Evolutionary conservation across 108 stramenopile species (phyloP).

Genomic region (Cylindrotheca closterium): DNA sequence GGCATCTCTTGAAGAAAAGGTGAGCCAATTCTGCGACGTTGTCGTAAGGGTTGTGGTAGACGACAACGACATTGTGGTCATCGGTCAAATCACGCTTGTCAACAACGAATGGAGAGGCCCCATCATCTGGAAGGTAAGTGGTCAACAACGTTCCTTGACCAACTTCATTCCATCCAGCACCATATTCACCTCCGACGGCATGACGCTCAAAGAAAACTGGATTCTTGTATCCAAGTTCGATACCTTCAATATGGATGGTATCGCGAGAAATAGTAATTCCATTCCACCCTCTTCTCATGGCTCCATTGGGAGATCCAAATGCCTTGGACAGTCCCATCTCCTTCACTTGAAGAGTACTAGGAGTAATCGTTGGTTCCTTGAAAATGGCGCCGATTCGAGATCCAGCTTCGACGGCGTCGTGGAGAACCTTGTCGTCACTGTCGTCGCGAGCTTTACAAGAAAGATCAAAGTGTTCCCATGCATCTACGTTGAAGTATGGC

Average conservation of each 20-base stretch:
- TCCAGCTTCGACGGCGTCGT: constrained; percentile 92
- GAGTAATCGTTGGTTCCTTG: constrained; percentile 98
- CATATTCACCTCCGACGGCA: constrained; percentile 97
- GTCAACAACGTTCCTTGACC: constrained; percentile 91
- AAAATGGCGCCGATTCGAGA: constrained; percentile 91
- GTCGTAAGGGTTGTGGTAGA: constrained; percentile 97
- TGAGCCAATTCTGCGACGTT: constrained; percentile 92
- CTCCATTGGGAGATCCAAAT: constrained; percentile 93
- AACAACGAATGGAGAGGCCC: constrained; percentile 81
- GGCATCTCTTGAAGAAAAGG: constrained; percentile 90
- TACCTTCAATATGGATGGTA: constrained; percentile 98
- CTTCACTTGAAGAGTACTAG: constrained; percentile 83
- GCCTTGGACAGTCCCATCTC: constrained; percentile 90
- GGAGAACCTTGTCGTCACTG: constrained; percentile 87
- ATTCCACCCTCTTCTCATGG: constrained; percentile 97
- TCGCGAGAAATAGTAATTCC: constrained; percentile 95
- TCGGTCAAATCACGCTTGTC: constrained; percentile 94
- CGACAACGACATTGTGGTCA: constrained; percentile 91
- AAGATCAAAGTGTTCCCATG: constrained; percentile 90
- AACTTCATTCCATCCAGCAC: constrained; percentile 91
- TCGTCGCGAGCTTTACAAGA: constrained; percentile 90
- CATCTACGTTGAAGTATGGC: constrained; percentile 86
- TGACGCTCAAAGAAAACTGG: constrained; percentile 96
- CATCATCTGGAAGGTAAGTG: constrained; percentile 89
- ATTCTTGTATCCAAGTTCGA: constrained; percentile 94